These are phyloP conservation scores for Diaporthe sp. DNA, from an alignment of 2,329 filamentous ascomycete species.

Conservation along the genomic window DNA sequence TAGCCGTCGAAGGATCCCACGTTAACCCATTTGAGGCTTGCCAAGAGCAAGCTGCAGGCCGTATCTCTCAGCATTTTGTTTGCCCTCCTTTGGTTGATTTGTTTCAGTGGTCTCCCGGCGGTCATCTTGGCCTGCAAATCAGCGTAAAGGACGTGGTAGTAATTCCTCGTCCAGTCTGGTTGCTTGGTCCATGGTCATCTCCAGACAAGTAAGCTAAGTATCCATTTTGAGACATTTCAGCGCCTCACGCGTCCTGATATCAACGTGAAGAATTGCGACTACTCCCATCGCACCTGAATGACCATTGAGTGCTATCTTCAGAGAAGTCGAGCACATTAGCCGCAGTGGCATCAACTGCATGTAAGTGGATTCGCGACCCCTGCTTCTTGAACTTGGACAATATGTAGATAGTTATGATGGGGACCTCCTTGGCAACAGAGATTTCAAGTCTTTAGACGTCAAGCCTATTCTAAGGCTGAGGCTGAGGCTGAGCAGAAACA, in stretches of 20 bases:
- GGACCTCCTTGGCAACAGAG: neutral
- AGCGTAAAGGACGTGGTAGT: neutral
- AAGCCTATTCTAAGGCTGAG: neutral
- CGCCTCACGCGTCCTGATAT: neutral
- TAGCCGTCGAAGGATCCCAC: slow-evolving; percentile 11
- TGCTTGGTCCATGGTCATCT: neutral
- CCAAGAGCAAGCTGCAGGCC: slow-evolving; percentile 9
- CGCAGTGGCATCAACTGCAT: neutral
- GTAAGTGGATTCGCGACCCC: neutral
- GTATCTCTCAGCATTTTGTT: too few relatives aligned
- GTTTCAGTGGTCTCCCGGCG: neutral
- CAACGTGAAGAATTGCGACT: neutral
- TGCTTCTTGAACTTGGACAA: neutral
- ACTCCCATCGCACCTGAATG: neutral
- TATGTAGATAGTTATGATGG: neutral
- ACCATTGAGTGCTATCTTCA: neutral
- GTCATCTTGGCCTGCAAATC: neutral
- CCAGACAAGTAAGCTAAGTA: neutral
- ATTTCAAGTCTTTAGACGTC: neutral
- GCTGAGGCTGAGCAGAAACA: slow-evolving; percentile 28
- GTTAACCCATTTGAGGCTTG: neutral
- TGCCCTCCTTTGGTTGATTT: neutral
- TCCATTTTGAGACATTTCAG: neutral
- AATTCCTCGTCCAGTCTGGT: neutral
- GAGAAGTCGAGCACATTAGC: neutral